These are phyloP conservation scores for Eutypella sp. DNA, from an alignment of 2,329 filamentous ascomycete genomes.

Conservation along the genomic window DNA sequence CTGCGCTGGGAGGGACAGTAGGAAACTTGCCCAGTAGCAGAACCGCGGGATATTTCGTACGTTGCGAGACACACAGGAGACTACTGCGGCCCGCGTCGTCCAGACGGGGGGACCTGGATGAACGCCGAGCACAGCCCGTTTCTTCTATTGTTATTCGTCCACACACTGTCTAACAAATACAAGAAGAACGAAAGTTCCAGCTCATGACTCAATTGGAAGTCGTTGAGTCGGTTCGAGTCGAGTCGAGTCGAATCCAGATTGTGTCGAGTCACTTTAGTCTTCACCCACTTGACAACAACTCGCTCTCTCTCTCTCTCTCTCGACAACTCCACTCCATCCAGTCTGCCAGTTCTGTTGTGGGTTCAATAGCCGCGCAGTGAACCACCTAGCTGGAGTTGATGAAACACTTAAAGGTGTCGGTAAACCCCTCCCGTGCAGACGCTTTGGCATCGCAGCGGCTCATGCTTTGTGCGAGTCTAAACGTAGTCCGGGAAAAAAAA, in stretches of 20 bases:
- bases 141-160: background rate
- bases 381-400: background rate
- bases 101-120: background rate
- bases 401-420: background rate
- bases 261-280: background rate
- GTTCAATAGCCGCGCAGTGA: background rate
- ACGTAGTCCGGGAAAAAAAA: background rate
- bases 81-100: background rate
- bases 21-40: no score
- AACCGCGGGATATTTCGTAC: background rate
- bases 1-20: background rate
- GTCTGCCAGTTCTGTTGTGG: no score
- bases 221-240: no score
- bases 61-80: conserved; percentile 1
- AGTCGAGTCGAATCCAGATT: no score
- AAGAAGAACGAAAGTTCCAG: no score
- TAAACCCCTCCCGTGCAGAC: background rate
- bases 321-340: no score
- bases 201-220: no score
- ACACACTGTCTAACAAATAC: no score
- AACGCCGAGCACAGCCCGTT: background rate
- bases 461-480: background rate
- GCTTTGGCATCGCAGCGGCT: background rate
- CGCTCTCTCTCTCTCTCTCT: no score
- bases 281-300: no score